Conservation (phyloP, 1,139 yeast species). For the Debaryomyces sp. region DNA sequence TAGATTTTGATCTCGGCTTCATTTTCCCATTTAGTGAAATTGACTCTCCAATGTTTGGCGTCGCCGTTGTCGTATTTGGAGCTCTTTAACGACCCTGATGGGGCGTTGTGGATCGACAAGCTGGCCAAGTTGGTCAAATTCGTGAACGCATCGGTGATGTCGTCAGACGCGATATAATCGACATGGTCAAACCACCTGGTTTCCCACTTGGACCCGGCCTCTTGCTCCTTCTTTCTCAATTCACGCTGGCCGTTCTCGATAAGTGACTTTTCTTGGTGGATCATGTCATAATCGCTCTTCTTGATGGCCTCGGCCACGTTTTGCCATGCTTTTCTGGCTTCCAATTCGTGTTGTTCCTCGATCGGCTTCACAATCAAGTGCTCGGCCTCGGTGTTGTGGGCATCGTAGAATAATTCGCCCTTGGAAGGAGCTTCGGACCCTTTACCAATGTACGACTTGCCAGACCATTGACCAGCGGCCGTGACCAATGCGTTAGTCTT, state of each 20-base stretch:
- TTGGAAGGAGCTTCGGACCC: constrained; percentile 44
- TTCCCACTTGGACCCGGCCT: constrained; percentile 64
- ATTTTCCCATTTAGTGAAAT: constrained; percentile 53
- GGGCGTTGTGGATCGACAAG: constrained; percentile 63
- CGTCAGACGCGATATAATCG: constrained; percentile 39
- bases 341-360: constrained; percentile 73
- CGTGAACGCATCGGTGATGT: constrained; percentile 46
- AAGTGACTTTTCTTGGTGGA: constrained; percentile 70
- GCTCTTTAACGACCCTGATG: constrained; percentile 62
- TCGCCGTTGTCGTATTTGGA: constrained; percentile 54
- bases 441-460: constrained; percentile 54
- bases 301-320: constrained; percentile 88
- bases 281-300: constrained; percentile 70
- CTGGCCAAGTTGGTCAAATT: constrained; percentile 55
- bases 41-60: constrained; percentile 71
- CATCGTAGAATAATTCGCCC: constrained; percentile 70
- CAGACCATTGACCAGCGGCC: constrained; percentile 92
- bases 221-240: constrained; percentile 70
- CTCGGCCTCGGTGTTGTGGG: constrained; percentile 52
- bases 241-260: constrained; percentile 86
- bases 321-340: constrained; percentile 83
- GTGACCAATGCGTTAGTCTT: constrained; percentile 74
- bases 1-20: constrained; percentile 58
- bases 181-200: constrained; percentile 75
- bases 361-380: constrained; percentile 74